These are phyloP conservation scores for Saccharomyces hybrid DNA, from an alignment of 1,139 yeast species.

Conservation along the genomic window DNA sequence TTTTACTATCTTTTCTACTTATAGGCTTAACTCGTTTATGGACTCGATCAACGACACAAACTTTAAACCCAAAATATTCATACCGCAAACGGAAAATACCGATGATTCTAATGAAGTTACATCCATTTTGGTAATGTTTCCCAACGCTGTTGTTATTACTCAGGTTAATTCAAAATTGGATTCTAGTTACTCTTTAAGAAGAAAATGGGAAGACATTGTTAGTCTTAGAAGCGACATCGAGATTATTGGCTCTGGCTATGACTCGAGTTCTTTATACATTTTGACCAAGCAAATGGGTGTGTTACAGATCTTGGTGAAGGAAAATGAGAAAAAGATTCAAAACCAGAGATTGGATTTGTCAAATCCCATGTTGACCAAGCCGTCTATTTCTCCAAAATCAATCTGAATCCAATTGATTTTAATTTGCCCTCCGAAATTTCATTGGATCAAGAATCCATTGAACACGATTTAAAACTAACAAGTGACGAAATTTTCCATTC, in stretches of 20 bases:
- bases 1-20: slow-evolving; percentile 53
- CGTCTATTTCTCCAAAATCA: slow-evolving; percentile 41
- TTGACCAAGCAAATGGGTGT: slow-evolving; percentile 59
- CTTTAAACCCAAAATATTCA: slow-evolving; percentile 41
- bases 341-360: slow-evolving; percentile 34
- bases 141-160: slow-evolving; percentile 55
- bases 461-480: slow-evolving; percentile 44
- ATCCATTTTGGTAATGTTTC: slow-evolving; percentile 58
- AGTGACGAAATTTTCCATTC: slow-evolving; percentile 50
- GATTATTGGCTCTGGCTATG: slow-evolving; percentile 57
- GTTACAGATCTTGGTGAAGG: slow-evolving; percentile 45
- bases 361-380: slow-evolving; percentile 79
- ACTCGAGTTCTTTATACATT: slow-evolving; percentile 44
- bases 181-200: slow-evolving; percentile 36
- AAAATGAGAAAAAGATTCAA: slow-evolving; percentile 10
- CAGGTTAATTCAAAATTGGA: slow-evolving; percentile 50
- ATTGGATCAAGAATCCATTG: slow-evolving; percentile 36
- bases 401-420: slow-evolving; percentile 50
- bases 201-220: slow-evolving; percentile 75
- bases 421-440: slow-evolving; percentile 37
- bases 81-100: slow-evolving; percentile 38
- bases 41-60: slow-evolving; percentile 25
- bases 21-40: slow-evolving; percentile 42
- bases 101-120: slow-evolving; percentile 37
- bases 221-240: slow-evolving; percentile 46